Base-by-base conservation (phyloP, 352 stramenopile genomes). In the Phytophthora agathidicida region DNA sequence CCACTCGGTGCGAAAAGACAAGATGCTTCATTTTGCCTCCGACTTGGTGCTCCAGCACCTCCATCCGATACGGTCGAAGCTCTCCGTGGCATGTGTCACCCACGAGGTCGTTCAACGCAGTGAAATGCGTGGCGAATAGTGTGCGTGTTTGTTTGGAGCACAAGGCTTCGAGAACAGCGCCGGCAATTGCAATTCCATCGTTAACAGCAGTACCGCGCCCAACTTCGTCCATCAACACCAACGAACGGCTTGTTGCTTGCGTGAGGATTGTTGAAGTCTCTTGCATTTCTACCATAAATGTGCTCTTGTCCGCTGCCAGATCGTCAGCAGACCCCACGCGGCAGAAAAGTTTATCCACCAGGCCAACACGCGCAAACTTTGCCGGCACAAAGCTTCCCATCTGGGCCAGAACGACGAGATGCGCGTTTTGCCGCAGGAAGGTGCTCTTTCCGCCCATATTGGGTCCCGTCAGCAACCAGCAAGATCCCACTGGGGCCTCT, bases 401-500 rank as follows among this genome's bases (percentile, higher is more conserved):
- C 51, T 96, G 88, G 10, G 87, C 85, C 8, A 96, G 55, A 4
- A 96, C 50, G 7, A 93, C 80, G 11, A 90, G 43, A 32, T 94
- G 86, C 1, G 86, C 86, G 17, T 73, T 92, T 56, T 93, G 83
- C 1, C 86, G 81, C 13, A 96, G 58, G 31, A 93, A 94, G 0
- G 88, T 96, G 58, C 74, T 91, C 53, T 96, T 96, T 9, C 88
- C 88, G 11, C 87, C 88, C 87, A 96, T 95, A 43, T 96, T 96
- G 1, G 87, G 86, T 1, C 88, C 88, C 1, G 87, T 96, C n/a
- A 96, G 59, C 24, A 96, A 55, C 83, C 84, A 94, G 51, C 80
- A 91, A 7, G 72, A 73, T 0, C 67, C 75, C 1, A 55, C 35
- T 17, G 60, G 57, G 1, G 27, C 49, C 26, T 54, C 45, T 20